Percentiles rank a stretch among this genome's conserved stretches.
Conservation (phyloP, 805 yeast species). For the Sporopachydermia quercuum region DNA sequence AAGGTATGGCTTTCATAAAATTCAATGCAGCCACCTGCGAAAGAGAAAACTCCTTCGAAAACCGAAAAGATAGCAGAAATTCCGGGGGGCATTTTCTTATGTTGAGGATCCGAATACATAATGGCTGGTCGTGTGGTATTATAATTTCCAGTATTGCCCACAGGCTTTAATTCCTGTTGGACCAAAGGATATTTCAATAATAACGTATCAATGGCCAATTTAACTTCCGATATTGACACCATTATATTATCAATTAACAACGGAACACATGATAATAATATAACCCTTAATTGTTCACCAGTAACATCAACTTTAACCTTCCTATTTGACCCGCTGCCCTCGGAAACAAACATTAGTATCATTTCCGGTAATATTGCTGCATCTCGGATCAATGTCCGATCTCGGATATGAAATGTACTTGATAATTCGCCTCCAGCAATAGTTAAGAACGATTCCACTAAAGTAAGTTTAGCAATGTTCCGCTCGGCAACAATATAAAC, state of each 20-base stretch:
- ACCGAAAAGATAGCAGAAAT: background rate
- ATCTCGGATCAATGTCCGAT: constrained; percentile 34
- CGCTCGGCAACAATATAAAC: constrained; percentile 52
- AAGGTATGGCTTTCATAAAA: background rate
- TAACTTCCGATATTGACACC: background rate
- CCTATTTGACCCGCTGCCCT: constrained; percentile 14
- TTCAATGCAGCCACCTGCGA: constrained; percentile 2
- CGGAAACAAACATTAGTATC: constrained; percentile 33
- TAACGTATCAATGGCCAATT: background rate
- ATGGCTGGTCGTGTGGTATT: too few relatives aligned
- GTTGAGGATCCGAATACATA: too few relatives aligned
- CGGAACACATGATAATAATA: constrained; percentile 29
- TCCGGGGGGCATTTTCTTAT: too few relatives aligned
- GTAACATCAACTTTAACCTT: constrained; percentile 35
- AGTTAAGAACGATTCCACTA: constrained; percentile 55
- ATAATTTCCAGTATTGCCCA: too few relatives aligned
- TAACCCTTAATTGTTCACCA: constrained; percentile 61
- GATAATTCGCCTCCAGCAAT: constrained; percentile 42
- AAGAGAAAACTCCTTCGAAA: background rate
- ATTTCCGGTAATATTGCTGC: constrained; percentile 57
- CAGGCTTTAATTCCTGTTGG: too few relatives aligned
- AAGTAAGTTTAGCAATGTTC: constrained; percentile 48
- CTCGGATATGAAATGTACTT: constrained; percentile 10
- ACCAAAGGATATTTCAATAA: too few relatives aligned
- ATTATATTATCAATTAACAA: background rate